Evolutionary conservation across 2,329 filamentous ascomycete genomes (phyloP).

Genomic region (Cephalotrichum gorgonifer): DNA sequence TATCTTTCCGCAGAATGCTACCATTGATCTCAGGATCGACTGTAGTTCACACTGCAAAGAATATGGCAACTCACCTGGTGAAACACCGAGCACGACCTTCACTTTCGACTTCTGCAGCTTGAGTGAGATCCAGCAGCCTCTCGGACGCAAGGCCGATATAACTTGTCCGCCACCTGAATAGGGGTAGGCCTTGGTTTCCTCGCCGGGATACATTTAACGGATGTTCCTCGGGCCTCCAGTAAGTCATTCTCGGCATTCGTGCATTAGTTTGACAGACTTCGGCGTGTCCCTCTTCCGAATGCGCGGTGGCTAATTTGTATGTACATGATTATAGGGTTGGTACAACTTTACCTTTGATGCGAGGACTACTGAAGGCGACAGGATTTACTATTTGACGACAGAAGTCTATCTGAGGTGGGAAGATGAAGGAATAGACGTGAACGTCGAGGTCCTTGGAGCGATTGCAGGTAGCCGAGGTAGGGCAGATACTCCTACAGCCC

Average conservation of each 20-base stretch:
- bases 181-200: neutral
- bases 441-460: neutral
- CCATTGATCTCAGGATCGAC: neutral
- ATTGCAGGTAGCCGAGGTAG: conserved; percentile 2
- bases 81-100: neutral
- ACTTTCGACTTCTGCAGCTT: neutral
- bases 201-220: neutral
- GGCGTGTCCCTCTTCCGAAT: neutral
- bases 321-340: neutral
- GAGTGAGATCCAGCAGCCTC: neutral
- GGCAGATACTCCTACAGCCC: too few relatives aligned
- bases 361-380: neutral
- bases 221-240: neutral
- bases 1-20: neutral
- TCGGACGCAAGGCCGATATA: neutral
- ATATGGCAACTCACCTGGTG: neutral
- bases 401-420: conserved; percentile 1
- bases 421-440: neutral
- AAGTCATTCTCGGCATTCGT: neutral
- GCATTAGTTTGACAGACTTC: neutral
- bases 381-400: neutral
- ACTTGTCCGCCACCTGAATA: neutral
- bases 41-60: neutral
- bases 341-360: conserved; percentile 3
- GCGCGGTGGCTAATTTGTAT: neutral